Base-by-base conservation (phyloP, 2,329 filamentous ascomycete species). In the Xylaria sp. region DNA sequence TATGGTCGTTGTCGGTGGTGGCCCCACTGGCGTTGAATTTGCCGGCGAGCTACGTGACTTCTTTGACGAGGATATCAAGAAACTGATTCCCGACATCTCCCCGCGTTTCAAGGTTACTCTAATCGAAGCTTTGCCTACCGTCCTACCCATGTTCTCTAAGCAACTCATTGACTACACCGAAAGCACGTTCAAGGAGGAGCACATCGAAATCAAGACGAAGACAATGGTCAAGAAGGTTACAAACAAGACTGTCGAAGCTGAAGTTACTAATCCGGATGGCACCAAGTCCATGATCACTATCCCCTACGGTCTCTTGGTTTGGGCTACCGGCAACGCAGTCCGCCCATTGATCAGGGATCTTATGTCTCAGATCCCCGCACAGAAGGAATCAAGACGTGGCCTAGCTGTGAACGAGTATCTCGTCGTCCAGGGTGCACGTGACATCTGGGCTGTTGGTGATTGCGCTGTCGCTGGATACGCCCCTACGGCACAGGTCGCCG, bases 81-180 rank as follows among this genome's bases (percentile, higher is more conserved):
- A 98, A 85, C 94, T 97, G 88, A 92, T 99, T 73, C 97, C 97
- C 54, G 94, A 98, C 71, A 97, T 99, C 81, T 90, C 91, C 81
- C 90, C 94, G 77, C 93, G 94, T 82, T 98, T 99, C 90, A 93
- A 94, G 82, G 95, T 99, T 72, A 99, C 96, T 67, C 90, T 99
- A 56, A 95, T 99, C 73, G 96, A 99, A 85, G 96, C 96, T 69
- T 89, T 99, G 39, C 96, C 96, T 76, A 98, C 97, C 81, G 94
- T 97, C 61, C 88, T 99, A 73, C 96, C 96, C 77, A 97, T 94
- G 87, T 99, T 99, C 88, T 97, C 93, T 81, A 98, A 98, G 88
- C 94, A 97, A 82, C 87, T 99, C 78, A 98, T 99, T 79, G 96
- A 99, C 78, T 99, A 99, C 87, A 99, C 96, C 75, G 96, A 99